phyloP scores from a whole-genome alignment of 805 yeast species.

The Kazachstania martiniae region DNA sequence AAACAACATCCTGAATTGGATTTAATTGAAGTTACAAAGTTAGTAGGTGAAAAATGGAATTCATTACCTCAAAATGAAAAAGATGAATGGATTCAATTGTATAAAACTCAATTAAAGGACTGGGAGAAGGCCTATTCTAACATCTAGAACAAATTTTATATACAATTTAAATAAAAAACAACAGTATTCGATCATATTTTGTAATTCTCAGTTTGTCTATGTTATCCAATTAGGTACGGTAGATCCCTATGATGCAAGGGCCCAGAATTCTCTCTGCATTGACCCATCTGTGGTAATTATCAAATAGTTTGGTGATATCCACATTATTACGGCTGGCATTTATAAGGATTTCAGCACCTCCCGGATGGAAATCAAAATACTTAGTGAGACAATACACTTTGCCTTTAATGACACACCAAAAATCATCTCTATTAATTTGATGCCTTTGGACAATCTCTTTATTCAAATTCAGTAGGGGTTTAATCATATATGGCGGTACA shows the following conservation, averaged over 20 bases:
- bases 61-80: conserved; percentile 11
- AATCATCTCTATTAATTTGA: conserved; percentile 43
- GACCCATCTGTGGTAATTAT: conserved; percentile 71
- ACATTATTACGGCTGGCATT: conserved; percentile 53
- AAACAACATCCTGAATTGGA: conserved; percentile 11
- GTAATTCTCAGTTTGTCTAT: too few relatives aligned
- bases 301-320: conserved; percentile 71
- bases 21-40: conserved; percentile 12
- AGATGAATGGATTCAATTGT: conserved; percentile 16
- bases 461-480: conserved; percentile 43
- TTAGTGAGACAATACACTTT: conserved; percentile 81
- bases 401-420: conserved; percentile 76
- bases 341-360: conserved; percentile 73
- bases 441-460: conserved; percentile 52
- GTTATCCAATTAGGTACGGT: not conserved
- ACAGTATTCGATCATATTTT: too few relatives aligned
- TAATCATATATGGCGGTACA: conserved; percentile 12
- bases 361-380: conserved; percentile 83
- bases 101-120: conserved; percentile 10
- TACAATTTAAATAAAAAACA: too few relatives aligned
- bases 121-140: too few relatives aligned
- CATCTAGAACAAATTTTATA: too few relatives aligned
- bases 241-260: conserved; percentile 60
- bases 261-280: conserved; percentile 74
- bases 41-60: conserved; percentile 21